Conservation (phyloP, 345 rosid genomes). For the Euphorbia lathyris region DNA sequence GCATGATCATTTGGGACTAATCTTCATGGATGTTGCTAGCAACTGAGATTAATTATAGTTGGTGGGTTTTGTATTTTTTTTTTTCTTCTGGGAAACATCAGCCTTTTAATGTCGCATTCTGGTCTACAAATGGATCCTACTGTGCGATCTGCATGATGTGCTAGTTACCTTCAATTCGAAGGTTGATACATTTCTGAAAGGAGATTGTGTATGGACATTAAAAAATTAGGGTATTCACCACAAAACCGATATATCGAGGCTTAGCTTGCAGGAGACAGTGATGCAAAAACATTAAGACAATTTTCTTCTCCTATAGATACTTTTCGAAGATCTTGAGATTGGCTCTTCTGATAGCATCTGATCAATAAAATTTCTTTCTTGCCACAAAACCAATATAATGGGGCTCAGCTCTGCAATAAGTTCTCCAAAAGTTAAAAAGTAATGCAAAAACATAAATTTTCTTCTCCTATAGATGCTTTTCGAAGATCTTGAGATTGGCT, state of each 20-base stretch:
- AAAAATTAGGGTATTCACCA: background rate
- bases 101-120: background rate
- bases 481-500: background rate
- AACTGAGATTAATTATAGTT: background rate
- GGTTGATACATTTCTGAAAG: background rate
- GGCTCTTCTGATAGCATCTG: too few species aligned
- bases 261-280: too few species aligned
- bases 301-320: background rate
- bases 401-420: too few species aligned
- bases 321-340: background rate
- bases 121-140: background rate
- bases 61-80: background rate
- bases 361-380: too few species aligned
- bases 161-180: background rate
- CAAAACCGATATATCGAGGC: background rate
- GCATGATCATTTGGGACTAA: constrained; percentile 1
- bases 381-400: too few species aligned
- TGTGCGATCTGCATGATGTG: background rate
- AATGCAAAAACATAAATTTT: too few species aligned
- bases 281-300: too few species aligned
- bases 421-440: too few species aligned
- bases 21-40: background rate
- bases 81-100: background rate
- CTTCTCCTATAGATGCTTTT: too few species aligned
- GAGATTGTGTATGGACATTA: background rate